Base-by-base conservation (phyloP, 106 monocot genomes). In the Dactylorhiza incarnata region DNA sequence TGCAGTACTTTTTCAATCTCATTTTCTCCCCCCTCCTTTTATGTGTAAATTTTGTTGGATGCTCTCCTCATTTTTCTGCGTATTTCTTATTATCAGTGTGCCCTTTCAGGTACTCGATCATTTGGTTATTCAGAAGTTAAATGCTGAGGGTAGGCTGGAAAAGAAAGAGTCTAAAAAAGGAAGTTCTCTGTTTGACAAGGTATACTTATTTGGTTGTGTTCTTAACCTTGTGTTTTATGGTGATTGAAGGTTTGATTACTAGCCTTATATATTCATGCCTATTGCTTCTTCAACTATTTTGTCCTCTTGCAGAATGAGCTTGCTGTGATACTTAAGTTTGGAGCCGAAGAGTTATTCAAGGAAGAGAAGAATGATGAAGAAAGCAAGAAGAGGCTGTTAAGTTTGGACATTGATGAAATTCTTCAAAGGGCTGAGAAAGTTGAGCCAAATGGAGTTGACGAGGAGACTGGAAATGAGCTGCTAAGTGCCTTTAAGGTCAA, bases 321-420 rank as follows among this genome's bases (percentile, higher is more conserved):
- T 65, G 94, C 97, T 80, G 97, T 91, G 50, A 99, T 99, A 76
- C 78, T 99, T 75, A 89, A 94, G 71, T 99, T 99, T 89, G 97
- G 97, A 78, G 97, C 94, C 48, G 97, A 99, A 73, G 97, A 99
- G 69, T 82, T 99, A 26, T 99, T 99, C 48, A 99, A 99, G 83
- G 97, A 99, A 82, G 94, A 99, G 19, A 99, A 85, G 62, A 91
- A 86, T 89, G 97, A 99, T 73, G 97, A 99, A 84, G 97, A 99
- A 46, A 94, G 78, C 82, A 99, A 99, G 75, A 89, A 82, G 77
- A 69, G 48, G 73, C 87, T 99, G 65, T 91, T 94, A 86, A 91
- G 91, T 73, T 89, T 99, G 94, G 97, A 99, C 74, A 99, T 99
- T 79, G 97, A 99, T 88, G 97, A 99, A 86, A 99, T 99, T 75